phyloP scores from a whole-genome alignment of 305 asterid species.

The Fraxinus baroniana region DNA sequence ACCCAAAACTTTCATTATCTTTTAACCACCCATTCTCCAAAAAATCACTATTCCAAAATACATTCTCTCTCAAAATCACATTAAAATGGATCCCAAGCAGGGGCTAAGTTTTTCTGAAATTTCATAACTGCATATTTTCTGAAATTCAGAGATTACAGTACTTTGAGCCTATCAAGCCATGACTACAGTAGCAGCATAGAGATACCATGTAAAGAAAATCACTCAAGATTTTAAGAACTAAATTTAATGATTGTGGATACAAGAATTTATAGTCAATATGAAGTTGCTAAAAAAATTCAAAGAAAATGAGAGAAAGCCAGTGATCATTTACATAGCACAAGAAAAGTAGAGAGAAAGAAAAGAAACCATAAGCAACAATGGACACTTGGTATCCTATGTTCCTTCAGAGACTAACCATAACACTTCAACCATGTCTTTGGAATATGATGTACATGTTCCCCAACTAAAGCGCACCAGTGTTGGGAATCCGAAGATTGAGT shows the following conservation, averaged over 20 bases:
- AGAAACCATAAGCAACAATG: neutral
- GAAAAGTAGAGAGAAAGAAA: neutral
- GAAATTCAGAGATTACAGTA: neutral
- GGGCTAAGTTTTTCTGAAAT: neutral
- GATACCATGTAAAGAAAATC: neutral
- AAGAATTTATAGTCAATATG: neutral
- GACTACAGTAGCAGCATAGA: neutral
- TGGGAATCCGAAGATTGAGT: constrained; percentile 86
- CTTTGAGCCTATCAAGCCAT: neutral
- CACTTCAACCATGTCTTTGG: constrained; percentile 68
- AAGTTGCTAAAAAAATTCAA: neutral
- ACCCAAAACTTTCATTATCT: too few species aligned
- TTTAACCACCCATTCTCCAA: too few species aligned
- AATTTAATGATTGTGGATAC: neutral
- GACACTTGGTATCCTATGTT: neutral
- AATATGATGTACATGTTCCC: constrained; percentile 84
- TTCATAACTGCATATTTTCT: neutral
- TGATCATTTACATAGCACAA: neutral
- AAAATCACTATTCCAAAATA: too few species aligned
- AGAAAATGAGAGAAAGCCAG: neutral
- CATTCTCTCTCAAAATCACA: too few species aligned
- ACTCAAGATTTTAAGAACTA: neutral
- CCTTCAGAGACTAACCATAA: constrained; percentile 58
- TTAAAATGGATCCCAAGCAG: too few species aligned
- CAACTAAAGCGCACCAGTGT: constrained; percentile 94